phyloP scores from a whole-genome alignment of 1,284 basidiomycete genomes.

The Naganishia sp. region DNA sequence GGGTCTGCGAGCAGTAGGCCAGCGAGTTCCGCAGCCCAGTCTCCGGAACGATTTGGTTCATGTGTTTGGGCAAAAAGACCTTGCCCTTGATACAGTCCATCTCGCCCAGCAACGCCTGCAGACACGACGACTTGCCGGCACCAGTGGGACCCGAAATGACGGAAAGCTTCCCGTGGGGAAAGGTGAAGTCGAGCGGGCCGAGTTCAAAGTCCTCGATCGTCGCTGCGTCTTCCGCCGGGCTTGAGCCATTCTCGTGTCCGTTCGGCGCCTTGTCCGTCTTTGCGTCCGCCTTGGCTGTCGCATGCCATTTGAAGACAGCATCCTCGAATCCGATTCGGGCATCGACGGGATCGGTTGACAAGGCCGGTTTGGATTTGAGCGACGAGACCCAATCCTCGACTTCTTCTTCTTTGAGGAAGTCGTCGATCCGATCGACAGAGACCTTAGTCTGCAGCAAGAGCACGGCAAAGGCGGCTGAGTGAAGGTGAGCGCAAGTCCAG shows the following conservation, averaged over 20 bases:
- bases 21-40: constrained; percentile 70
- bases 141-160: constrained; percentile 75
- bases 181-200: constrained; percentile 64
- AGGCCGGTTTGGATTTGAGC: constrained; percentile 55
- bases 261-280: constrained; percentile 24
- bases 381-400: constrained; percentile 66
- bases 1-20: constrained; percentile 79
- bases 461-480: constrained; percentile 33
- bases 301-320: constrained; percentile 71
- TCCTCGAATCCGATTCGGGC: constrained; percentile 65
- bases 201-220: constrained; percentile 60
- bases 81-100: constrained; percentile 66
- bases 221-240: neutral
- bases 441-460: constrained; percentile 64
- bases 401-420: constrained; percentile 79
- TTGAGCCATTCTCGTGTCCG: constrained; percentile 11
- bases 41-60: constrained; percentile 59
- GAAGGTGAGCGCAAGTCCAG: neutral
- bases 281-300: constrained; percentile 36
- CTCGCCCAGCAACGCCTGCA: constrained; percentile 56
- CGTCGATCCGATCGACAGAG: constrained; percentile 74
- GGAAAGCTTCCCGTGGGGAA: constrained; percentile 69
- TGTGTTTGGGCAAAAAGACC: constrained; percentile 64
- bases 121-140: constrained; percentile 67
- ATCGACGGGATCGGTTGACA: constrained; percentile 33